A percentile compares a stretch with the other conserved stretches of the same genome.
Conservation (phyloP, 139 green algal genomes). For the Pedinophyceae sp. region DNA sequence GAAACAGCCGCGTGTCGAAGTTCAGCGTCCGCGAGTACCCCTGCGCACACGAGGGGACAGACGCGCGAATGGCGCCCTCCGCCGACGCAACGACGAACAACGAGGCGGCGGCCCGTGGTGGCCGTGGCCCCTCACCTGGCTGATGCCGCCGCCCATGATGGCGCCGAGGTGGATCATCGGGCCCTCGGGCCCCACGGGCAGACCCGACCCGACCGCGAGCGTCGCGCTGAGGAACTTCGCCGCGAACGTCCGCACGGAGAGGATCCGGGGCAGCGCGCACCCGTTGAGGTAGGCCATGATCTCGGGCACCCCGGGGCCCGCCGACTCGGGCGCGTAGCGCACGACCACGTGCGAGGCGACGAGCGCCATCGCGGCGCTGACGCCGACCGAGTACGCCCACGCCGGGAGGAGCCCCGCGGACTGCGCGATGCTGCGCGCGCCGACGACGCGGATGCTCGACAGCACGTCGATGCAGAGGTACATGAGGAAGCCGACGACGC, state of each 20-base stretch:
- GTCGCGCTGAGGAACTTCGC: conserved; percentile 67
- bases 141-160: conserved; percentile 41
- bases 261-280: conserved; percentile 31
- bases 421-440: background rate
- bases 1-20: conserved; percentile 44
- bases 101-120: no score
- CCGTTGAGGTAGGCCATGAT: conserved; percentile 84
- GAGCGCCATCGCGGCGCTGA: conserved; percentile 41
- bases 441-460: background rate
- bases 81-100: no score
- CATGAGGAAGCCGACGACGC: conserved; percentile 49
- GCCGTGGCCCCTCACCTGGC: no score
- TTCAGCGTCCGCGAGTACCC: conserved; percentile 9
- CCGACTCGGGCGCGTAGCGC: conserved; percentile 43
- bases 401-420: conserved; percentile 8
- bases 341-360: conserved; percentile 50
- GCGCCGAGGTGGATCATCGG: conserved; percentile 81
- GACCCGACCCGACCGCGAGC: conserved; percentile 46
- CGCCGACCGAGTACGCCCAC: conserved; percentile 63
- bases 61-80: no score
- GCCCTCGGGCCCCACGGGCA: conserved; percentile 74
- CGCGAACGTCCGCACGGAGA: conserved; percentile 62
- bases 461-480: conserved; percentile 21
- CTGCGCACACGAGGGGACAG: background rate
- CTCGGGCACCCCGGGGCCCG: conserved; percentile 53